Percentiles rank a stretch among this genome's conserved stretches.
Evolutionary conservation across 495 filamentous ascomycete species (phyloP).

Genomic region (Penicillium cosmopolitanum): DNA sequence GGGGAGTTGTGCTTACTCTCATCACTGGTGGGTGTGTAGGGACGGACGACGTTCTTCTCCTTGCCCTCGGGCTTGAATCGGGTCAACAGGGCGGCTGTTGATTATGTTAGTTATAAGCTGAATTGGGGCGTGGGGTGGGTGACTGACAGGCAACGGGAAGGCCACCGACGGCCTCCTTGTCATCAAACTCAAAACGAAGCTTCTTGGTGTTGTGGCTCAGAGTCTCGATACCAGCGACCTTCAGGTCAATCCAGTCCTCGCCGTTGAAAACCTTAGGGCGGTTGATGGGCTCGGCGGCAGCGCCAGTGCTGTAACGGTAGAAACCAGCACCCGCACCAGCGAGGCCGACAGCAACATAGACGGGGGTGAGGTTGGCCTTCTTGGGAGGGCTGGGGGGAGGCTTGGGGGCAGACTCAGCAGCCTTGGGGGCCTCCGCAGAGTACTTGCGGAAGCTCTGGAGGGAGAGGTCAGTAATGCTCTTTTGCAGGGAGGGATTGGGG

Average conservation of each 20-base stretch:
- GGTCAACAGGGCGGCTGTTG: constrained; percentile 74
- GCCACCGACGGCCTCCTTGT: constrained; percentile 81
- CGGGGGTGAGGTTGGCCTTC: constrained; percentile 45
- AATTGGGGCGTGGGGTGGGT: background rate
- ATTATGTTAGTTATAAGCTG: constrained; percentile 12
- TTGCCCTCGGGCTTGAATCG: constrained; percentile 78
- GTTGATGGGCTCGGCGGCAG: constrained; percentile 42
- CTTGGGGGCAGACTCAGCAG: constrained; percentile 10
- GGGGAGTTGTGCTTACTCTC: constrained; percentile 60
- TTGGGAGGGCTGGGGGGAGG: constrained; percentile 29
- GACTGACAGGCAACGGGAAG: constrained; percentile 73
- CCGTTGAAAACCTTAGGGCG: constrained; percentile 69
- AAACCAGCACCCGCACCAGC: constrained; percentile 47
- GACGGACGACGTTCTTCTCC: constrained; percentile 82
- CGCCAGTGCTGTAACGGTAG: constrained; percentile 46
- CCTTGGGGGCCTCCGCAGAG: constrained; percentile 49
- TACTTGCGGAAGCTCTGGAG: constrained; percentile 55
- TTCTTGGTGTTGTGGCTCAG: constrained; percentile 91
- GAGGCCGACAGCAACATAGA: constrained; percentile 46
- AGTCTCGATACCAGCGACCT: constrained; percentile 73
- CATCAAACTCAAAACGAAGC: constrained; percentile 81
- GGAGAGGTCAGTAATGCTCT: constrained; percentile 4
- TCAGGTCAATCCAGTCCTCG: constrained; percentile 81
- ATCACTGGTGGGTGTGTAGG: constrained; percentile 90
- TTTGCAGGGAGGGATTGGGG: background rate